Evolutionary conservation across 2,329 filamentous ascomycete species (phyloP).

Genomic region (Phaeoacremonium minimum): DNA sequence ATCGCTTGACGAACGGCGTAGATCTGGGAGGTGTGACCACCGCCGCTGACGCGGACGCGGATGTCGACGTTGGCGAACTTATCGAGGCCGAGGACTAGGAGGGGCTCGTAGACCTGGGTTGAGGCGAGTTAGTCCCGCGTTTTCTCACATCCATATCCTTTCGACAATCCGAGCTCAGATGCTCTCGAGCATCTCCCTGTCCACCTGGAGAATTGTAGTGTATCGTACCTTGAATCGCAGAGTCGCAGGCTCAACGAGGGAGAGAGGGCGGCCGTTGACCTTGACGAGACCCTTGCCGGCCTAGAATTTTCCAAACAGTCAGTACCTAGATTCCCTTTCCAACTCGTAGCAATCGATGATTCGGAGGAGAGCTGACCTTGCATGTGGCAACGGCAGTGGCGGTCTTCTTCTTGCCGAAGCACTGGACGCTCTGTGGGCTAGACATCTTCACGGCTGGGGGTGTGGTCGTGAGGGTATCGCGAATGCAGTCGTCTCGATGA

Average conservation of each 20-base stretch:
- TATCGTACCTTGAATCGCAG: conserved; percentile 87
- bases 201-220: too few species aligned
- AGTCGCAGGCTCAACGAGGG: conserved; percentile 92
- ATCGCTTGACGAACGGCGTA: conserved; percentile 98
- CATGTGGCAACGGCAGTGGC: conserved; percentile 51
- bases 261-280: conserved; percentile 96
- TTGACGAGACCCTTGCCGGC: conserved; percentile 73
- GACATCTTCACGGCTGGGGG: conserved; percentile 62
- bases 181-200: too few species aligned
- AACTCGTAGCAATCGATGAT: background rate
- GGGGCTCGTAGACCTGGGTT: conserved; percentile 87
- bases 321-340: too few species aligned
- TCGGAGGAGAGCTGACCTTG: background rate
- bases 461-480: too few species aligned
- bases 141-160: background rate
- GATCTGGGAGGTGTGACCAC: conserved; percentile 96
- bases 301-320: too few species aligned
- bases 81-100: conserved; percentile 95
- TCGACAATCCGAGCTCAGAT: too few species aligned
- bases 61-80: conserved; percentile 98
- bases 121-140: too few species aligned
- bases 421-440: conserved; percentile 80
- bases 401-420: conserved; percentile 99
- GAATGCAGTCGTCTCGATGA: too few species aligned
- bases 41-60: conserved; percentile 90